Base-by-base conservation (phyloP, 2,329 filamentous ascomycete genomes). In the Metarhizium anisopliae region DNA sequence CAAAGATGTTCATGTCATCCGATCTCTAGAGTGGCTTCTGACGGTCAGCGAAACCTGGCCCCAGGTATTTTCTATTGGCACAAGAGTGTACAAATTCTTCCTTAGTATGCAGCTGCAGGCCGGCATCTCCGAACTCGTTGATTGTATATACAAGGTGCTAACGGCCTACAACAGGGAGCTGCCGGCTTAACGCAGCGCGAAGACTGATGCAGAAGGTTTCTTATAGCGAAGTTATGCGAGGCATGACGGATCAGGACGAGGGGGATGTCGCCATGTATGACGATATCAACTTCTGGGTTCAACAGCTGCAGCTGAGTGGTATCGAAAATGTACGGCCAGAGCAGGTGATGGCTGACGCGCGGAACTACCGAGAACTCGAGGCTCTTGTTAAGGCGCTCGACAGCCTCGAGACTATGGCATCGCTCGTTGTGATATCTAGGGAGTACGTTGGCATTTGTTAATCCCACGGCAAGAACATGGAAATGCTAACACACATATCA, bases 1-100 rank as follows among this genome's bases (percentile, higher is more conserved):
- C 47, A 82, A 87, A 57, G 86, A 93, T 59, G 82, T 86, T 62
- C 70, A 79, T 38, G 77, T 96, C 53, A 90, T 96, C 50, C 81
- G 87, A 56, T 85, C 88, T 42, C 73, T 96, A 57, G 89, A 95
- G 66, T 97, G 93, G 92, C 85, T 93, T 67, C 74, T 89, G 56
- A 79, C 89, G 55, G 80, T 93, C 8, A 82, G 87, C 52, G 86
- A 82, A 13, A 79, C 88, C 55, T 92, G 87, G 85, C 75, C 79
- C 16, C 78, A 86, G 56, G 84, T 89, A 25, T 89, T 93, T 63
- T 72, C 75, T 18, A 77, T 84, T 55, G 84, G 90, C 47, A 81
- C 82, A 35, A 79, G 84, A 62, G 80, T 92, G n/a, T 90, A 96
- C 72, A 88, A 88, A 65, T 85, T 86, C 58, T 91, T 96, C 65